Evolutionary conservation across 495 filamentous ascomycete species (phyloP).

Genomic region (Penicillium lividum): DNA sequence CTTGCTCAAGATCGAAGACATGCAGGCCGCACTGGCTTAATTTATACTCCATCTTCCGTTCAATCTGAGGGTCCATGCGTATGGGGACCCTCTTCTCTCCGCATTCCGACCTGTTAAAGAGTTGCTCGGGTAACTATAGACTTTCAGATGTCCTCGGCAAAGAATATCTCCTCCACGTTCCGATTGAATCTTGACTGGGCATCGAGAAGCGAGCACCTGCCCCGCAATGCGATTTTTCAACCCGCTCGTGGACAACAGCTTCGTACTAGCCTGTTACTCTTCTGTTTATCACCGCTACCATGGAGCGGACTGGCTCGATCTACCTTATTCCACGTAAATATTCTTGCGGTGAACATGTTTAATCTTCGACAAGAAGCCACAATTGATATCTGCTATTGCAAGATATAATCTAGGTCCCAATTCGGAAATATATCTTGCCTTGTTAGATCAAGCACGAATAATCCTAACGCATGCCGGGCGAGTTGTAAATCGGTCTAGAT

Average conservation of each 20-base stretch:
- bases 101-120: neutral
- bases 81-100: neutral
- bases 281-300: neutral
- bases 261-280: neutral
- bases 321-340: neutral
- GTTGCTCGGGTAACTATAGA: neutral
- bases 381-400: too few species aligned
- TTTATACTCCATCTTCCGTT: neutral
- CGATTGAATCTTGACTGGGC: neutral
- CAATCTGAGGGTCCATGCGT: neutral
- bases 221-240: neutral
- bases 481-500: neutral
- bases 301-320: neutral
- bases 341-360: neutral
- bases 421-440: neutral
- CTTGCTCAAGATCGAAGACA: neutral
- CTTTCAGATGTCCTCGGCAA: neutral
- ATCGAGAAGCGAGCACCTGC: neutral
- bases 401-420: too few species aligned
- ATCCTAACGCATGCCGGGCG: neutral
- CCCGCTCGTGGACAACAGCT: neutral
- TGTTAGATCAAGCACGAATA: neutral
- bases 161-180: neutral
- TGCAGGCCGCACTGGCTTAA: neutral
- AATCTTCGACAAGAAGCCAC: too few species aligned